A percentile compares a stretch with the other conserved stretches of the same genome.
Conservation (phyloP, 129 eudicot species). For the Scalesia atractyloides region DNA sequence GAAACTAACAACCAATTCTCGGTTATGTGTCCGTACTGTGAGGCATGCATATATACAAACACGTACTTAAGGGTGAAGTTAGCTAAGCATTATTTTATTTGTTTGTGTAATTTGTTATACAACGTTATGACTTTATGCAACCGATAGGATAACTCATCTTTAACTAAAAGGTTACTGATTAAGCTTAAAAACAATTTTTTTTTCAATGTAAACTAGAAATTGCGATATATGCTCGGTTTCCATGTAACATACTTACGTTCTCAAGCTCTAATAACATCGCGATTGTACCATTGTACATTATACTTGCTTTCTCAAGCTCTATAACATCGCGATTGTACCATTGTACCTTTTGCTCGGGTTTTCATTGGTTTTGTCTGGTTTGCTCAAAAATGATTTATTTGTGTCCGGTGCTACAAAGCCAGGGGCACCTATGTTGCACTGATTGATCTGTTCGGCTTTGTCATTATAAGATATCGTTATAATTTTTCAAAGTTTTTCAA, state of each 20-base stretch:
- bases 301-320: not conserved
- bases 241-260: not conserved
- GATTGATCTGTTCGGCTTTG: no score
- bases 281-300: not conserved
- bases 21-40: slow-evolving; percentile 34
- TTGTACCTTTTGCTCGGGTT: no score
- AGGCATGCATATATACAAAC: slow-evolving; percentile 14
- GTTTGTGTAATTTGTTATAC: slow-evolving; percentile 7
- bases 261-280: not conserved
- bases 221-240: not conserved
- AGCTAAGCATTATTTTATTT: slow-evolving; percentile 8
- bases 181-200: not conserved
- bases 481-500: not conserved
- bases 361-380: no score
- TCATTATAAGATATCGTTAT: not conserved
- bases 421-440: no score
- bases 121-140: slow-evolving; percentile 23
- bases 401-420: no score
- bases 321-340: not conserved
- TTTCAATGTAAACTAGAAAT: not conserved
- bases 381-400: no score
- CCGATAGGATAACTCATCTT: not conserved
- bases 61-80: slow-evolving; percentile 34
- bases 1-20: slow-evolving; percentile 24
- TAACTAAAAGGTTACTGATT: slow-evolving; percentile 4